Evolutionary conservation across 352 stramenopile species (phyloP), one percentile per base, ranked within the genome.

Genomic region (Phytophthora capsici): DNA sequence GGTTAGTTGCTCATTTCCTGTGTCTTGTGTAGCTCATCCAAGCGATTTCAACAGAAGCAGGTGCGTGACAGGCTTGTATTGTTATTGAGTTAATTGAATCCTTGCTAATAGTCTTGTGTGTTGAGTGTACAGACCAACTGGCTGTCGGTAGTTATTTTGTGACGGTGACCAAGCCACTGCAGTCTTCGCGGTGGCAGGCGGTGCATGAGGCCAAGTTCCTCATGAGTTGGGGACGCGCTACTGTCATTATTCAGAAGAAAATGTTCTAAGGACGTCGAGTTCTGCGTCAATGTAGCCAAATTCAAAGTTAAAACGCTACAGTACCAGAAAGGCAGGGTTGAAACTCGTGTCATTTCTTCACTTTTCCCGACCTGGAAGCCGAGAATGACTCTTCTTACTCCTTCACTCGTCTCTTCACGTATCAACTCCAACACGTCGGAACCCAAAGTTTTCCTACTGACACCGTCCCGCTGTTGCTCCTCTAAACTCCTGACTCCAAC

Each of bases 211-310:
- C 78, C 23, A 88, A 86, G 38, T 80, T 90, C 40, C 65, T 66
- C 54, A 90, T 90, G 81, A 90, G 81, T 49, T 90, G 81, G 81
- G 81, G 78, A 4, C 73, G 54, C 20, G 78, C 81, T 14, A 88
- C 79, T 40, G 75, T 90, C 36, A 83, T 88, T 52, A 54, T 90
- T 28, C 81, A 90, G 56, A 84, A 82, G 63, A 90, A 90, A 47
- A 57, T 77, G 47, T 73, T 86, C 28, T 90, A 62, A n/a, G 60
- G 25, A 28, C 25, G 25, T 28, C 25, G 7, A 28, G 25, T 28
- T 28, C 1, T 28, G 25, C 25, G 25, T 28, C 4, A 28, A 28
- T 28, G 25, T 28, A n/a, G n/a, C n/a, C n/a, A n/a, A n/a, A n/a
- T n/a, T n/a, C n/a, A n/a, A n/a, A n/a, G n/a, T n/a, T n/a, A n/a